A percentile compares a stretch with the other conserved stretches of the same genome.
phyloP scores from a whole-genome alignment of 2,329 filamentous ascomycete genomes.

The Penicillium glabrum region DNA sequence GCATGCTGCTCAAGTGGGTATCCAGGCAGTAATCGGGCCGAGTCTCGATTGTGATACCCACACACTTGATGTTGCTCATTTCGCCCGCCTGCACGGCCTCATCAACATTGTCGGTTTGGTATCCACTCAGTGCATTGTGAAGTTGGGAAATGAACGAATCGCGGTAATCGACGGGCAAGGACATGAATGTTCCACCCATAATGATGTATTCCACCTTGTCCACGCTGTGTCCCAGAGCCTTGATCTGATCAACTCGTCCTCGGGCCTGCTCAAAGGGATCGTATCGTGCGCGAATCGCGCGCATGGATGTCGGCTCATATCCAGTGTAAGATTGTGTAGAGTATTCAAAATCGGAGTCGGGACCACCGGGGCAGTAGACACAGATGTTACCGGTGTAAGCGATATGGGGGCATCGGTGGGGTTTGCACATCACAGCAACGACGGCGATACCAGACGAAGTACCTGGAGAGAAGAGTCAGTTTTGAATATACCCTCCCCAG shows the following conservation, averaged over 20 bases:
- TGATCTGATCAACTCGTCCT: slow-evolving; percentile 94
- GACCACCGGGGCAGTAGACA: slow-evolving; percentile 96
- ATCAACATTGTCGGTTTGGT: slow-evolving; percentile 90
- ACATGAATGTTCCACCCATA: slow-evolving; percentile 99
- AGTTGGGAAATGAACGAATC: slow-evolving; percentile 93
- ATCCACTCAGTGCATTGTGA: slow-evolving; percentile 94
- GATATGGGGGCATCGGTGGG: slow-evolving; percentile 95
- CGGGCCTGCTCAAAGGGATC: slow-evolving; percentile 97
- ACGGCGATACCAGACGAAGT: slow-evolving; percentile 97
- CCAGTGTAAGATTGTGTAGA: slow-evolving; percentile 98
- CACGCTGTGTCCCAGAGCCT: slow-evolving; percentile 90
- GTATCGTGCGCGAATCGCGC: slow-evolving; percentile 92
- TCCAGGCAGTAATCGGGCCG: slow-evolving; percentile 95
- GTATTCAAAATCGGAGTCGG: slow-evolving; percentile 98
- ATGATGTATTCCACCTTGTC: slow-evolving; percentile 99
- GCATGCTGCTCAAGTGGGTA: slow-evolving; percentile 92
- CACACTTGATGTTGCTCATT: slow-evolving; percentile 96
- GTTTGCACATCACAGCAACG: slow-evolving; percentile 99
- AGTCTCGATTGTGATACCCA: slow-evolving; percentile 98
- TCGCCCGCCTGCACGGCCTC: slow-evolving; percentile 92
- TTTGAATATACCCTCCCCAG: not conserved
- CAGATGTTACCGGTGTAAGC: slow-evolving; percentile 99
- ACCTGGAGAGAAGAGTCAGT: slow-evolving; percentile 46
- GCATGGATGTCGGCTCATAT: slow-evolving; percentile 98
- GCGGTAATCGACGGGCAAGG: slow-evolving; percentile 80